Percentiles rank a stretch among this genome's conserved stretches.
phyloP scores from a whole-genome alignment of 2,329 filamentous ascomycete species.

The Diaporthe aspalathi region DNA sequence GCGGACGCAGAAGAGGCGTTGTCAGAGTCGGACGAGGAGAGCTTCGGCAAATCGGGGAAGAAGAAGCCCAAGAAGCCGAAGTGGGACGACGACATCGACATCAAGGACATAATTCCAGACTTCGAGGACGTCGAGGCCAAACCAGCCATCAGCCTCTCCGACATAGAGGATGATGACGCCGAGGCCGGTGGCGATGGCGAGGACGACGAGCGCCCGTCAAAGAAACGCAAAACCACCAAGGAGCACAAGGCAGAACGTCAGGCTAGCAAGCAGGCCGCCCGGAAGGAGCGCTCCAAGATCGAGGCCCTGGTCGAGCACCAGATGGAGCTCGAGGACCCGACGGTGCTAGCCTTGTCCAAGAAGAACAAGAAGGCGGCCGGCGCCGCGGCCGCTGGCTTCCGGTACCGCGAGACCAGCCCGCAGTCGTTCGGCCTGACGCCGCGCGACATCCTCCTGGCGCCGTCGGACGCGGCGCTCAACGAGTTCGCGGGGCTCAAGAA shows the following conservation, averaged over 20 bases:
- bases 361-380: constrained; percentile 45
- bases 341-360: constrained; percentile 64
- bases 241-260: constrained; percentile 70
- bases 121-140: constrained; percentile 75
- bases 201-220: constrained; percentile 56
- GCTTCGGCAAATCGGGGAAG: constrained; percentile 67
- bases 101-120: constrained; percentile 89
- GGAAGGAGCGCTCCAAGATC: constrained; percentile 83
- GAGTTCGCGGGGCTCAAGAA: constrained; percentile 95
- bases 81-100: constrained; percentile 98
- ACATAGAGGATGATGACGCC: constrained; percentile 57
- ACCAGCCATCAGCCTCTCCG: constrained; percentile 67
- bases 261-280: constrained; percentile 75
- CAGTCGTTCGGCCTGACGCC: constrained; percentile 89
- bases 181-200: constrained; percentile 50
- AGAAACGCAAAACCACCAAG: constrained; percentile 70
- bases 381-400: constrained; percentile 68
- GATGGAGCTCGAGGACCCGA: constrained; percentile 77
- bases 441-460: constrained; percentile 88
- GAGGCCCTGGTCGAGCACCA: constrained; percentile 87
- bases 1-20: constrained; percentile 74
- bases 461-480: constrained; percentile 87
- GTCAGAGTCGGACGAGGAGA: constrained; percentile 69
- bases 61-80: constrained; percentile 82
- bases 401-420: constrained; percentile 94